phyloP scores from a whole-genome alignment of 2,329 filamentous ascomycete genomes.

The Verticillium dahliae region DNA sequence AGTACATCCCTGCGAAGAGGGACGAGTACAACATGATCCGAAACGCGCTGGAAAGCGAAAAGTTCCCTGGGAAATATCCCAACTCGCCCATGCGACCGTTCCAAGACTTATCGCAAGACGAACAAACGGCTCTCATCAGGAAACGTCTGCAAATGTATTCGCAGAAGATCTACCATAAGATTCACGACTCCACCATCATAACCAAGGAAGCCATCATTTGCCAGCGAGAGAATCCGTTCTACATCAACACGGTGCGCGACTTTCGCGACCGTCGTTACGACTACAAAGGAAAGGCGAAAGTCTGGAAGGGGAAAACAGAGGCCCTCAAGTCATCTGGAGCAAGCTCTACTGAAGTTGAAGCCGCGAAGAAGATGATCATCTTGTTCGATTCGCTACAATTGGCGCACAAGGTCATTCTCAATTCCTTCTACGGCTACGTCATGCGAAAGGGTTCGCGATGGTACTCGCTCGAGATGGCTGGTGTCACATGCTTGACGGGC shows the following conservation, averaged over 20 bases:
- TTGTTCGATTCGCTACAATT: constrained; percentile 93
- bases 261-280: constrained; percentile 97
- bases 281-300: constrained; percentile 96
- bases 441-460: constrained; percentile 98
- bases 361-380: constrained; percentile 98
- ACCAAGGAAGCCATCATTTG: constrained; percentile 96
- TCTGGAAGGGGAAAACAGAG: constrained; percentile 97
- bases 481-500: constrained; percentile 93
- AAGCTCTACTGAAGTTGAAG: constrained; percentile 68
- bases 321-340: constrained; percentile 78
- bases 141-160: constrained; percentile 90
- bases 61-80: constrained; percentile 73
- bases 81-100: constrained; percentile 68
- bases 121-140: constrained; percentile 72
- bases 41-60: constrained; percentile 84
- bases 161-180: constrained; percentile 99
- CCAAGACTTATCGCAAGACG: constrained; percentile 72
- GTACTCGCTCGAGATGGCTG: constrained; percentile 99
- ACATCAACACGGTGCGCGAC: constrained; percentile 90
- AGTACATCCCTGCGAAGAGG: constrained; percentile 90
- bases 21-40: constrained; percentile 99
- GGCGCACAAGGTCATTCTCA: constrained; percentile 97
- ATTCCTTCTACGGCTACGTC: constrained; percentile 98
- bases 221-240: constrained; percentile 96
- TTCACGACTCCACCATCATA: constrained; percentile 88